These are phyloP conservation scores for Reticulascus tulasneorum DNA, from an alignment of 2,329 filamentous ascomycete species.

Conservation along the genomic window DNA sequence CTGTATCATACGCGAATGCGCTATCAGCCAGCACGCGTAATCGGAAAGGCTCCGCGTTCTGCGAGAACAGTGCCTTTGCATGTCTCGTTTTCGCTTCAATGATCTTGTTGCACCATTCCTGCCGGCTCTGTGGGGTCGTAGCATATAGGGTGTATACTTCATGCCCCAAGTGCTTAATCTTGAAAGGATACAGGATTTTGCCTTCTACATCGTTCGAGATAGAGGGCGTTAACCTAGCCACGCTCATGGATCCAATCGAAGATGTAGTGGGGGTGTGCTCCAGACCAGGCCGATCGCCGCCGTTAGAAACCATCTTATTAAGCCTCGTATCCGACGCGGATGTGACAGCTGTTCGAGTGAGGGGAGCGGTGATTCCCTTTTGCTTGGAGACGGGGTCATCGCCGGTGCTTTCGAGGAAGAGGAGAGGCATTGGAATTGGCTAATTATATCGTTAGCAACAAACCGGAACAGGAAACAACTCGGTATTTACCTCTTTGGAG, in stretches of 20 bases:
- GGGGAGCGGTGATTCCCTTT: conserved; percentile 66
- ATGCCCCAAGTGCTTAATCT: conserved; percentile 90
- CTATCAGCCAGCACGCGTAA: conserved; percentile 88
- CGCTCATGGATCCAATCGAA: conserved; percentile 52
- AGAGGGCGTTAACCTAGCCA: conserved; percentile 33
- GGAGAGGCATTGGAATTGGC: conserved; percentile 92
- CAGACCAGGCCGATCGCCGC: conserved; percentile 53
- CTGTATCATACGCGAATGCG: conserved; percentile 76
- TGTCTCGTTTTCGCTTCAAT: conserved; percentile 93
- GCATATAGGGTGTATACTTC: conserved; percentile 92
- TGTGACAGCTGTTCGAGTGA: conserved; percentile 57
- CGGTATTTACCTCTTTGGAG: conserved; percentile 78
- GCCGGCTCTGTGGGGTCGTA: conserved; percentile 66
- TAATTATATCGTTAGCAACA: conserved; percentile 29
- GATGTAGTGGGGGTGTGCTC: conserved; percentile 65
- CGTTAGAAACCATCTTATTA: conserved; percentile 50
- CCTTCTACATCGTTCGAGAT: conserved; percentile 67
- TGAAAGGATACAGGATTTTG: conserved; percentile 88
- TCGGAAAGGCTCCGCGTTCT: conserved; percentile 94
- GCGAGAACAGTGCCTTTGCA: conserved; percentile 79
- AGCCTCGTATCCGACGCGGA: conserved; percentile 56
- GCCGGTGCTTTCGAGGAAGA: conserved; percentile 87
- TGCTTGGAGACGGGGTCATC: conserved; percentile 86
- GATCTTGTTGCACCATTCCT: conserved; percentile 91
- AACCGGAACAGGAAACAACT: conserved; percentile 18